A percentile compares a stretch with the other conserved stretches of the same genome.
Conservation (phyloP, 805 yeast genomes). For the Candida tallmaniae region DNA sequence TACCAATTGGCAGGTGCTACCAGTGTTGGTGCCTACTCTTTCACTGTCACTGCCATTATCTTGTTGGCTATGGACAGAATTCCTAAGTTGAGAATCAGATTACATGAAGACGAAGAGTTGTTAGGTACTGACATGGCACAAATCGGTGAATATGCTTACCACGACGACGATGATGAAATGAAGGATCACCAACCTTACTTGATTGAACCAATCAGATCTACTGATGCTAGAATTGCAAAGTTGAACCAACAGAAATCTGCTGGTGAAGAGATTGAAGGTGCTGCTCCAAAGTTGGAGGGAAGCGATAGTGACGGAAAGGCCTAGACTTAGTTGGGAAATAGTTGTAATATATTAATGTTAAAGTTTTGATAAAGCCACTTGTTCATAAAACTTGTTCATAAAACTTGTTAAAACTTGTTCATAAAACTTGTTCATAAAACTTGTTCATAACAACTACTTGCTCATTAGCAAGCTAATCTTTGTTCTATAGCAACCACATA, state of each 20-base stretch:
- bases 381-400: no score
- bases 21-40: conserved; percentile 73
- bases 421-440: no score
- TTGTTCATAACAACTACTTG: no score
- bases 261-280: conserved; percentile 10
- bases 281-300: conserved; percentile 13
- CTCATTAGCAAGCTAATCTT: no score
- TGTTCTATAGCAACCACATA: no score
- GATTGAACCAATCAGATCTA: conserved; percentile 75
- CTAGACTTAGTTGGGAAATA: no score
- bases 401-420: no score
- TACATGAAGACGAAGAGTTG: conserved; percentile 82
- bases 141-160: conserved; percentile 84
- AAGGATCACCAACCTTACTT: conserved; percentile 41
- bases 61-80: conserved; percentile 64
- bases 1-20: conserved; percentile 79
- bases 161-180: conserved; percentile 49
- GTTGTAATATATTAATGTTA: no score
- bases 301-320: conserved; percentile 14
- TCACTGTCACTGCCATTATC: conserved; percentile 65
- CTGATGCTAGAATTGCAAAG: conserved; percentile 34
- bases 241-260: conserved; percentile 22
- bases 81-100: conserved; percentile 75
- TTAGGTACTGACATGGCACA: conserved; percentile 85
- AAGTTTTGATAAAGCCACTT: no score